phyloP scores from a whole-genome alignment of 352 stramenopile genomes.

The Aphanomyces invadans region DNA sequence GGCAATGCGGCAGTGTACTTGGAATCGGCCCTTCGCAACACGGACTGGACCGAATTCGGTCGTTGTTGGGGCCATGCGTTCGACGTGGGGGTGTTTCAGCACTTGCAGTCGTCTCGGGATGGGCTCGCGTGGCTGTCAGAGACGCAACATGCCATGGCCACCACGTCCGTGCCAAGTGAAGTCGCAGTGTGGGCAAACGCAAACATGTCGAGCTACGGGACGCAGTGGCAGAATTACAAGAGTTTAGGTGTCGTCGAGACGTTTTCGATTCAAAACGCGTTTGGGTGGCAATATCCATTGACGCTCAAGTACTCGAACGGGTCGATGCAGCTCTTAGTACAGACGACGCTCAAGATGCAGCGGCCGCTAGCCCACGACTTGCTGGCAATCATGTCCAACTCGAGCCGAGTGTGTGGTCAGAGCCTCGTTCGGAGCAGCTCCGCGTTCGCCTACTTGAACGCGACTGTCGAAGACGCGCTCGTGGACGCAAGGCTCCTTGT shows the following conservation, averaged over 20 bases:
- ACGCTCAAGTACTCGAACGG: conserved; percentile 3
- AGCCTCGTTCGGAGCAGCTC: neutral
- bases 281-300: neutral
- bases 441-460: neutral
- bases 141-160: neutral
- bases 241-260: conserved; percentile 3
- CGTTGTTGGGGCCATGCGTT: neutral
- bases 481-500: neutral
- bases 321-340: neutral
- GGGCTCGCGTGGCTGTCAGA: neutral
- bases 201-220: neutral
- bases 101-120: neutral
- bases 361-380: neutral
- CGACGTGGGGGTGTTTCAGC: neutral
- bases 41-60: neutral
- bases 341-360: conserved; percentile 15
- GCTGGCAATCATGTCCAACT: neutral
- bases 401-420: neutral
- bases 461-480: neutral
- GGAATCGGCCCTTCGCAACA: conserved; percentile 20
- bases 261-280: conserved; percentile 1
- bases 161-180: conserved; percentile 1
- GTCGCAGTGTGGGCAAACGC: neutral
- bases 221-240: conserved; percentile 23
- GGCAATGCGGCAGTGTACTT: conserved; percentile 18